A percentile compares a stretch with the other conserved stretches of the same genome.
These are phyloP conservation scores for Brassica incana DNA, from an alignment of 345 rosid species.

Conservation along the genomic window DNA sequence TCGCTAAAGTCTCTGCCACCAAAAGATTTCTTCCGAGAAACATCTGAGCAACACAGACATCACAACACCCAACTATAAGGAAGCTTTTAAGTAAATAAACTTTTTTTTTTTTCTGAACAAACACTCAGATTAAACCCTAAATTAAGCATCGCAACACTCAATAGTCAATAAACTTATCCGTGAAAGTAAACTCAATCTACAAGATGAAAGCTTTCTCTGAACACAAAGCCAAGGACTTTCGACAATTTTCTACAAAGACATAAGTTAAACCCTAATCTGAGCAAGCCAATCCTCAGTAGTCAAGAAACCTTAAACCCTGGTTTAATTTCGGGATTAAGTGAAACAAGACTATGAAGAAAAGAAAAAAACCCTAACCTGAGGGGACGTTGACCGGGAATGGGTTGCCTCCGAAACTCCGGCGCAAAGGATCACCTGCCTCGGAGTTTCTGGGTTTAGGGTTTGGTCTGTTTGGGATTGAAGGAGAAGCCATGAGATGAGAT, in stretches of 20 bases:
- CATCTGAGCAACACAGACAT: conserved; percentile 39
- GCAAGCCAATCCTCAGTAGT: neutral
- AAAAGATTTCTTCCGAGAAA: conserved; percentile 45
- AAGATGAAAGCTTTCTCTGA: neutral
- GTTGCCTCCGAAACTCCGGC: conserved; percentile 66
- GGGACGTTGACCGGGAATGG: conserved; percentile 55
- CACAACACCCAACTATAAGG: neutral
- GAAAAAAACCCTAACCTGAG: conserved; percentile 47
- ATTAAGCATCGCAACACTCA: neutral
- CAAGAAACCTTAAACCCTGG: neutral
- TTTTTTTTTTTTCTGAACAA: neutral
- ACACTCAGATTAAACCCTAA: neutral
- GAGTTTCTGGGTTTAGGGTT: conserved; percentile 59
- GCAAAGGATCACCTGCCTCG: conserved; percentile 53
- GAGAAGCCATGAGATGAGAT: conserved; percentile 36
- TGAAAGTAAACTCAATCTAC: neutral
- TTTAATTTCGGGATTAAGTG: neutral
- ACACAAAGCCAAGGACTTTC: neutral
- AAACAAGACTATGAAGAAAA: neutral
- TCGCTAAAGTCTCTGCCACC: conserved; percentile 51
- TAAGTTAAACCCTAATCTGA: neutral
- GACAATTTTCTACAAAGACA: neutral
- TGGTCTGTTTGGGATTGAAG: conserved; percentile 37
- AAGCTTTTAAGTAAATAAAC: too few relatives aligned
- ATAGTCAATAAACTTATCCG: neutral